Evolutionary conservation across 2,329 filamentous ascomycete species (phyloP).

Genomic region (Pyrenophora graminea): DNA sequence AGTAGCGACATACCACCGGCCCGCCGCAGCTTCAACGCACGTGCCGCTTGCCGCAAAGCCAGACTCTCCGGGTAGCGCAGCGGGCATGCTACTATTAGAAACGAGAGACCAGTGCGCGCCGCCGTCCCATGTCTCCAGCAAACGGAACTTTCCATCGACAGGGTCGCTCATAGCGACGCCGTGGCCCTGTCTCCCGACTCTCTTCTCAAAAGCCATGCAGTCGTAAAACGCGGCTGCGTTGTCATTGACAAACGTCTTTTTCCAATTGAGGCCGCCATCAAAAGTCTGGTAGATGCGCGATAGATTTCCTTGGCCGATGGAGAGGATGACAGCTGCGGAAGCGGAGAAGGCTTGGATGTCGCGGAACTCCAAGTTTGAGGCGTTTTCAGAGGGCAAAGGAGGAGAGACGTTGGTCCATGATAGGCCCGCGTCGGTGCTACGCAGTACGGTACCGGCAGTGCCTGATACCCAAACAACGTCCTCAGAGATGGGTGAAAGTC

Average conservation of each 20-base stretch:
- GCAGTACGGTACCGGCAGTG: constrained; percentile 33
- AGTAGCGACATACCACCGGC: constrained; percentile 35
- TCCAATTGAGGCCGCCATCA: constrained; percentile 30
- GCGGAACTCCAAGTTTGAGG: constrained; percentile 30
- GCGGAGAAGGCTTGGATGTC: constrained; percentile 35
- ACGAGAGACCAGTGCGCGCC: constrained; percentile 29
- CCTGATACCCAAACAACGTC: constrained; percentile 31
- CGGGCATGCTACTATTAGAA: constrained; percentile 16
- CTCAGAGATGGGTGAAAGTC: constrained; percentile 28
- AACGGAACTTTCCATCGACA: constrained; percentile 33
- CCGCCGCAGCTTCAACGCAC: constrained; percentile 33
- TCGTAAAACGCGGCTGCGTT: constrained; percentile 35
- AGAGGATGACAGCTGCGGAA: constrained; percentile 24
- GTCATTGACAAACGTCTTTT: constrained; percentile 28
- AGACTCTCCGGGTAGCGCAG: constrained; percentile 27
- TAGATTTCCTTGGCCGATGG: constrained; percentile 32
- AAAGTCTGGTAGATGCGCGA: constrained; percentile 31
- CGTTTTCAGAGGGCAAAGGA: constrained; percentile 21
- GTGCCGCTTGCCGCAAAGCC: constrained; percentile 36
- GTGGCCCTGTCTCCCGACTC: constrained; percentile 8
- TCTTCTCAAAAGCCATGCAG: constrained; percentile 35
- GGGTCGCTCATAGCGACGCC: constrained; percentile 38
- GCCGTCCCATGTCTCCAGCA: constrained; percentile 34
- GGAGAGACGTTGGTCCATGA: constrained; percentile 35
- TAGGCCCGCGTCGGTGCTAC: constrained; percentile 27